Evolutionary conservation across 805 yeast species (phyloP), one percentile per base, ranked within the genome.

Genomic region (Candida coleopterorum): DNA sequence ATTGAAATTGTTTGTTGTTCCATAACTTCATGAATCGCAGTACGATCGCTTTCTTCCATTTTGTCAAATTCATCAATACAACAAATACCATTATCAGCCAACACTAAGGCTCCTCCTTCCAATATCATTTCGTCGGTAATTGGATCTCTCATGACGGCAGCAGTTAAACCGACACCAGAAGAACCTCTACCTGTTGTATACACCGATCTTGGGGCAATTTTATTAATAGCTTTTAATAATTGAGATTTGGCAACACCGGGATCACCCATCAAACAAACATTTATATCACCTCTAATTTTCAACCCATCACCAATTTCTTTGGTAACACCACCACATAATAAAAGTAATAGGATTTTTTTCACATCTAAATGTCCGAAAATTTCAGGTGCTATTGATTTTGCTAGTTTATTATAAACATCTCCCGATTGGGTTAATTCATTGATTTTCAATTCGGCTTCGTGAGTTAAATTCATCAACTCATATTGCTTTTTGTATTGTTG

Each of bases 231-330:
- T 58, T 93, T 93, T 45, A 93, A 70, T 53, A 93, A 69, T 72
- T 93, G 98, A 3, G 97, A 93, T 63, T 93, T 93, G 53, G 98
- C 98, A 37, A 93, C 98, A 71, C 98, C 98, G 28, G 98, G 98
- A 56, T 93, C 98, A 50, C 98, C 98, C 97, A 93, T 90, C 35
- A 93, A 72, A 65, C 97, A 83, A 38, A 93, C 76, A 55, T 93
- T 93, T 49, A 93, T 85, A 58, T 93, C 98, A 52, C 98, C 98
- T 69, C 99, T 81, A 52, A 93, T 93, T 53, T 83, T 79, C 86
- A 93, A 79, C 47, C 99, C 99, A 63, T 93, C 98, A 30, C 95
- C 95, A 49, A 90, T 79, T 52, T 80, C 85, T 58, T 93, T 93
- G 33, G 95, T 85, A 29, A 89, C 97, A 53, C 98, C 98, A 35